phyloP scores from a whole-genome alignment of 164 flowering plant species.

The Platanus orientalis region DNA sequence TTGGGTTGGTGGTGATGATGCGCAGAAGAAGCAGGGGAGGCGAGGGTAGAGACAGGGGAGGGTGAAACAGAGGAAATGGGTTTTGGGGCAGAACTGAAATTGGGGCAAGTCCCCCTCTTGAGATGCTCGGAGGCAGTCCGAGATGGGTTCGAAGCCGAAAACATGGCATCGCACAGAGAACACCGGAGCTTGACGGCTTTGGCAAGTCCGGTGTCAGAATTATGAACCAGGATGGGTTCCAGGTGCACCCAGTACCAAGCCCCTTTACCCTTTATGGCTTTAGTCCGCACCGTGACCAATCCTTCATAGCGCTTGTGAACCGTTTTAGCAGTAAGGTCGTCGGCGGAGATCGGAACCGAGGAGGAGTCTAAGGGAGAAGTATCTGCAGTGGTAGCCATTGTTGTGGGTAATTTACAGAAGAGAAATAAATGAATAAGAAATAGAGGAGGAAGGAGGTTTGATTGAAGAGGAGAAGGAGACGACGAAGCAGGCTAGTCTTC shows the following conservation, averaged over 20 bases:
- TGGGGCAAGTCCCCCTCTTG: constrained; percentile 89
- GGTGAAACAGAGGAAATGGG: constrained; percentile 60
- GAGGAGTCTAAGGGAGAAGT: constrained; percentile 25
- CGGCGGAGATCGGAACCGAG: constrained; percentile 28
- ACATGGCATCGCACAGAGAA: constrained; percentile 71
- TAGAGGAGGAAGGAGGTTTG: background rate
- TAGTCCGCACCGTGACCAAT: constrained; percentile 60
- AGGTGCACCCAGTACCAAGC: constrained; percentile 98
- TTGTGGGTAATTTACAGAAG: background rate
- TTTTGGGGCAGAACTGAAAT: constrained; percentile 53
- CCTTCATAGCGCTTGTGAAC: constrained; percentile 83
- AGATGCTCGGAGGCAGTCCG: constrained; percentile 96
- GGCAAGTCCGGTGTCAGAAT: constrained; percentile 64
- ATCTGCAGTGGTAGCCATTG: constrained; percentile 39
- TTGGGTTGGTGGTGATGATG: constrained; percentile 10
- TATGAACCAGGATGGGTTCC: constrained; percentile 71
- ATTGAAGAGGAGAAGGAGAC: background rate
- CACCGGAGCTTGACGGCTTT: constrained; percentile 90
- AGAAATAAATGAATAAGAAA: background rate
- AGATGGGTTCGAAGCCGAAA: constrained; percentile 96
- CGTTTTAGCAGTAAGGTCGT: constrained; percentile 59
- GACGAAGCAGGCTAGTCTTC: background rate
- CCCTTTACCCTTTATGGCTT: constrained; percentile 88
- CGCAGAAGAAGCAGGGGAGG: constrained; percentile 12
- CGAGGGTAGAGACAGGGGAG: constrained; percentile 18